A percentile compares a stretch with the other conserved stretches of the same genome.
These are phyloP conservation scores for Laburnicola sp. DNA, from an alignment of 2,329 filamentous ascomycete species.

Conservation along the genomic window DNA sequence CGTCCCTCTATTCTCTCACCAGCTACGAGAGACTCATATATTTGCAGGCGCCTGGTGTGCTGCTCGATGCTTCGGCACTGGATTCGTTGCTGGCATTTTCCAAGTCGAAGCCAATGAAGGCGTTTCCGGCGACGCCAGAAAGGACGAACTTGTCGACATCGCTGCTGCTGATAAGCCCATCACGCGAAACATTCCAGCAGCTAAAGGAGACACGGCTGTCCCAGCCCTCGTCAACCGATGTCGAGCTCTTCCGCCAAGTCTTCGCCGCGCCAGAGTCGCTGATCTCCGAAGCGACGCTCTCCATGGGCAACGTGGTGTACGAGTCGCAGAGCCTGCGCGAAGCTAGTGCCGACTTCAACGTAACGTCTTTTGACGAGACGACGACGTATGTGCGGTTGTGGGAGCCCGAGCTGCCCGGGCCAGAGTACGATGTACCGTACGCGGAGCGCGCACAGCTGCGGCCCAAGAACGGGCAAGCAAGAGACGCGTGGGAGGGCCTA, in stretches of 20 bases:
- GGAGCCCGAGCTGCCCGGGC: slow-evolving; percentile 54
- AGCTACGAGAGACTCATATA: slow-evolving; percentile 52
- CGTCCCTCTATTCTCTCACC: slow-evolving; percentile 50
- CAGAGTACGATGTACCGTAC: slow-evolving; percentile 56
- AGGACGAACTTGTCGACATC: slow-evolving; percentile 41
- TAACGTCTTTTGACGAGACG: slow-evolving; percentile 47
- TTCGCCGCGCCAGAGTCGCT: slow-evolving; percentile 39
- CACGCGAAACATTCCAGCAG: slow-evolving; percentile 35
- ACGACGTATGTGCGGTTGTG: slow-evolving; percentile 53
- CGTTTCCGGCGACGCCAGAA: slow-evolving; percentile 38
- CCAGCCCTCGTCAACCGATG: slow-evolving; percentile 29
- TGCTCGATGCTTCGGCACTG: slow-evolving; percentile 52
- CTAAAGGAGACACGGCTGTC: slow-evolving; percentile 33
- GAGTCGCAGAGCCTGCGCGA: slow-evolving; percentile 39
- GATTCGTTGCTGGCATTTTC: slow-evolving; percentile 50
- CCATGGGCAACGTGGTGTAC: slow-evolving; percentile 45
- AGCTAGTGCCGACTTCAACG: slow-evolving; percentile 47
- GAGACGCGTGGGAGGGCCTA: slow-evolving; percentile 54
- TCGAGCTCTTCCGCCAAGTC: slow-evolving; percentile 38
- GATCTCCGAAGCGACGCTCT: slow-evolving; percentile 44
- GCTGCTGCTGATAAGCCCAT: slow-evolving; percentile 45
- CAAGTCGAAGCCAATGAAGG: slow-evolving; percentile 40
- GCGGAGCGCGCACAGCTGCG: slow-evolving; percentile 45
- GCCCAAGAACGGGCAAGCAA: slow-evolving; percentile 51
- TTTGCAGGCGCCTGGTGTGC: slow-evolving; percentile 50